A percentile compares a stretch with the other conserved stretches of the same genome.
Evolutionary conservation across 2,329 filamentous ascomycete genomes (phyloP).

Genomic region (Monilinia vaccinii-corymbosi): DNA sequence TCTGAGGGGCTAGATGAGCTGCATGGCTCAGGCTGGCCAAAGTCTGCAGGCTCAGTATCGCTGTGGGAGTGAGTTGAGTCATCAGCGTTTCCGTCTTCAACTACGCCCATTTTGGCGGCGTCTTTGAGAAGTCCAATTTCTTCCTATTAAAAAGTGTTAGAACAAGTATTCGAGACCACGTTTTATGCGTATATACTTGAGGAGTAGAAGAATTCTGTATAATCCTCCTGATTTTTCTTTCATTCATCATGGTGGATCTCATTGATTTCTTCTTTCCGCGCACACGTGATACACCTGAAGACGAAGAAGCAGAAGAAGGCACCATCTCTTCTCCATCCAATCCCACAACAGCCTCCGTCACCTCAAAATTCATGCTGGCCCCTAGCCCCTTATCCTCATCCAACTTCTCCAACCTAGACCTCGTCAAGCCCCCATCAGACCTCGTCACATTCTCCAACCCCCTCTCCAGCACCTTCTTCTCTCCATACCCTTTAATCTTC

Average conservation of each 20-base stretch:
- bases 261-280: background rate
- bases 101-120: constrained; percentile 16
- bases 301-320: background rate
- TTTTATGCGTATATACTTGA: background rate
- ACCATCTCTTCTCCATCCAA: constrained; percentile 8
- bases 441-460: constrained; percentile 37
- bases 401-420: constrained; percentile 35
- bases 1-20: background rate
- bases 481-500: constrained; percentile 18
- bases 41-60: constrained; percentile 10
- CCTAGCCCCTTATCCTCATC: constrained; percentile 17
- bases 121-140: constrained; percentile 14
- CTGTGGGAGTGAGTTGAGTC: constrained; percentile 10
- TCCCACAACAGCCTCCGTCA: background rate
- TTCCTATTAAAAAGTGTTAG: background rate
- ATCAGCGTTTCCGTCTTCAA: constrained; percentile 16
- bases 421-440: constrained; percentile 39
- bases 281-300: background rate
- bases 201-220: constrained; percentile 10
- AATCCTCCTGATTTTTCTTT: constrained; percentile 12
- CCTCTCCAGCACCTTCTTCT: constrained; percentile 32
- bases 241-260: constrained; percentile 4
- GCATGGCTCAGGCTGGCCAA: background rate
- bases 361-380: background rate
- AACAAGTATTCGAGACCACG: background rate